A percentile compares a stretch with the other conserved stretches of the same genome.
These are phyloP conservation scores for Aspergillus fructus DNA, from an alignment of 2,329 filamentous ascomycete genomes.

Conservation along the genomic window DNA sequence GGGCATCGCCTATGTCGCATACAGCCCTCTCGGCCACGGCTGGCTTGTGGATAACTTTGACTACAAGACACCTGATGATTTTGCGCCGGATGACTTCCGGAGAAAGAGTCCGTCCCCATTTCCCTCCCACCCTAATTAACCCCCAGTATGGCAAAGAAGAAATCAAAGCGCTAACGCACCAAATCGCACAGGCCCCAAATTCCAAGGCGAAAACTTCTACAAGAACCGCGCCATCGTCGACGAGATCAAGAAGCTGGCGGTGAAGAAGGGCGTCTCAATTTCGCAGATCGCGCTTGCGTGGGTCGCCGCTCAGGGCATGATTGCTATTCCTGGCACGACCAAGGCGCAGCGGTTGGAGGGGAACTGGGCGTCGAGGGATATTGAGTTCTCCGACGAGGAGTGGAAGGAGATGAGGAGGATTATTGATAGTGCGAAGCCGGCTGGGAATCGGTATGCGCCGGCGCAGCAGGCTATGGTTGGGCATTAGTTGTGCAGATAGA, in stretches of 20 bases:
- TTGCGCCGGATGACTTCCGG: conserved; percentile 44
- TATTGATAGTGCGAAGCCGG: conserved; percentile 39
- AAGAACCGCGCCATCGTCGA: conserved; percentile 45
- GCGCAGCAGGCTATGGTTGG: conserved; percentile 26
- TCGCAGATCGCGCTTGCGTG: conserved; percentile 42
- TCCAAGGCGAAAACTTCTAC: conserved; percentile 48
- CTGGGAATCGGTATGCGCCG: conserved; percentile 36
- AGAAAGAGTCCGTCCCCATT: conserved; percentile 29
- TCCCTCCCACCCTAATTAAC: background rate
- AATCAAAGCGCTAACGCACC: background rate
- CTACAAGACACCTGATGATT: conserved; percentile 48
- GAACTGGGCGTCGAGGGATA: conserved; percentile 40
- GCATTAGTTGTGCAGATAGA: conserved; percentile 12
- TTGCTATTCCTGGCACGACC: conserved; percentile 50
- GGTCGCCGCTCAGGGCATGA: conserved; percentile 43
- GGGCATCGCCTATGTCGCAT: conserved; percentile 46
- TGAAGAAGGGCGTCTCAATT: conserved; percentile 32
- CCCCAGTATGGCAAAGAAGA: background rate
- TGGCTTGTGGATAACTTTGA: conserved; percentile 49
- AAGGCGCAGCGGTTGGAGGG: conserved; percentile 41
- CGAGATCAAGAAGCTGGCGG: conserved; percentile 43
- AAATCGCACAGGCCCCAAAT: conserved; percentile 23
- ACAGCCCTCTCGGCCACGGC: conserved; percentile 49
- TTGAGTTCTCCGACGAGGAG: conserved; percentile 41
- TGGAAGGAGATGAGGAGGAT: conserved; percentile 40